Conservation (phyloP, 805 yeast species). For the Candida rishiriensis region DNA sequence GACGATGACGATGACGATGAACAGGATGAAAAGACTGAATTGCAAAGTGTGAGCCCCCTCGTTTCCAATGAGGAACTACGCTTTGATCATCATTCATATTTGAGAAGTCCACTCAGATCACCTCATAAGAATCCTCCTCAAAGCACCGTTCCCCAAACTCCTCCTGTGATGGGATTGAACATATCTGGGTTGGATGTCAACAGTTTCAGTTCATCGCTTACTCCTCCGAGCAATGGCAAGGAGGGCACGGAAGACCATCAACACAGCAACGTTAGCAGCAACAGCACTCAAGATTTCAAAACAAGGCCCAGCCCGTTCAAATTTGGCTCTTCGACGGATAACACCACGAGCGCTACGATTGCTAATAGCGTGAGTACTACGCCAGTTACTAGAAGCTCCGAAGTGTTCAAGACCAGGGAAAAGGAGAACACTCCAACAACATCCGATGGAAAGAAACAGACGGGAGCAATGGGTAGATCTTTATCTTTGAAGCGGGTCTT, state of each 20-base stretch:
- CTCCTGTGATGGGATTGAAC: slow-evolving; percentile 23
- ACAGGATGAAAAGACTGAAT: not conserved
- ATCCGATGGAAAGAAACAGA: slow-evolving; percentile 15
- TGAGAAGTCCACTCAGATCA: slow-evolving; percentile 13
- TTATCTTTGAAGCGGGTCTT: slow-evolving; percentile 20
- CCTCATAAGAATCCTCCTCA: slow-evolving; percentile 12
- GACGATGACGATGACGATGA: not conserved
- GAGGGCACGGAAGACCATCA: too few relatives aligned
- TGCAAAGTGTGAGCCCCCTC: not conserved
- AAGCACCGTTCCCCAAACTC: slow-evolving; percentile 13
- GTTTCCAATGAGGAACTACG: slow-evolving; percentile 1
- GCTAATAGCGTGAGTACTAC: not conserved
- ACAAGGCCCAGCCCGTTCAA: slow-evolving; percentile 12
- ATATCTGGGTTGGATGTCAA: slow-evolving; percentile 14
- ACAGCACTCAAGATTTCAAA: slow-evolving; percentile 9
- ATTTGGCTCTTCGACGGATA: slow-evolving; percentile 10
- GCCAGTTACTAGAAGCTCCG: not conserved
- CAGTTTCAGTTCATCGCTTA: too few relatives aligned
- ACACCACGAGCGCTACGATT: not conserved
- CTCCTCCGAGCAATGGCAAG: too few relatives aligned
- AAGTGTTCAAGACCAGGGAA: not conserved
- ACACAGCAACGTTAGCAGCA: not conserved
- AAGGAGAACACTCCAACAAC: slow-evolving; percentile 1
- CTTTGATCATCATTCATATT: not conserved
- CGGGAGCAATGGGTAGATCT: slow-evolving; percentile 20